Conservation (phyloP, 805 yeast species). For the Metschnikowia gruessii region DNA sequence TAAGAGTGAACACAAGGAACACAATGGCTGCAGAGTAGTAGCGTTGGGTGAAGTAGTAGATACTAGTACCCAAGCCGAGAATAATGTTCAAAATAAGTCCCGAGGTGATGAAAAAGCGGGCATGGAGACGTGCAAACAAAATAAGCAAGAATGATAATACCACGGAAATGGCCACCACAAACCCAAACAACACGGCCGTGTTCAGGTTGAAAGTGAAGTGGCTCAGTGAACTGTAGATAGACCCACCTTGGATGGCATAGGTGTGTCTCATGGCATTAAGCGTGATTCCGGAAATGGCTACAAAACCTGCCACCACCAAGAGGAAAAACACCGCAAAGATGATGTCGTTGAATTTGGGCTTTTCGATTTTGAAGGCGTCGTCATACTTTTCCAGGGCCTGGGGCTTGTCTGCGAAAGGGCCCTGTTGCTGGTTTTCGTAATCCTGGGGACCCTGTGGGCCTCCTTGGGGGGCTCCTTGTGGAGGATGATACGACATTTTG, state of each 20-base stretch:
- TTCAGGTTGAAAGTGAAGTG: slow-evolving; percentile 71
- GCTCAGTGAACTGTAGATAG: slow-evolving; percentile 53
- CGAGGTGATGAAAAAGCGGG: slow-evolving; percentile 62
- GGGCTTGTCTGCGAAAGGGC: slow-evolving; percentile 32
- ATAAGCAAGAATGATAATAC: slow-evolving; percentile 57
- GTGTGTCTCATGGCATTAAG: slow-evolving; percentile 60
- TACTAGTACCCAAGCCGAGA: slow-evolving; percentile 71
- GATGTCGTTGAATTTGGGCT: slow-evolving; percentile 69
- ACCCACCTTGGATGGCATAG: slow-evolving; percentile 55
- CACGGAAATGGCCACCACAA: slow-evolving; percentile 59
- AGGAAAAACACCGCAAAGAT: slow-evolving; percentile 57
- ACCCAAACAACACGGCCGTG: slow-evolving; percentile 66
- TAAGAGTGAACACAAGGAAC: slow-evolving; percentile 59
- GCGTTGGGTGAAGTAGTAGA: slow-evolving; percentile 62
- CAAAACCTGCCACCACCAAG: slow-evolving; percentile 56
- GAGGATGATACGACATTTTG: slow-evolving; percentile 10
- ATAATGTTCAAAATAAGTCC: slow-evolving; percentile 67
- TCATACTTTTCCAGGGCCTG: slow-evolving; percentile 46
- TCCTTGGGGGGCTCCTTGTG: slow-evolving; percentile 11
- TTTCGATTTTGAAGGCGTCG: slow-evolving; percentile 62
- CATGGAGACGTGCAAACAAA: slow-evolving; percentile 58
- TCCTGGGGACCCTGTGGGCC: slow-evolving; percentile 19
- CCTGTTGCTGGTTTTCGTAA: slow-evolving; percentile 27
- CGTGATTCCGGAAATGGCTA: slow-evolving; percentile 66
- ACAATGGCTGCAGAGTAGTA: slow-evolving; percentile 83